Conservation (phyloP, 2,329 filamentous ascomycete species). For the Aspergillus transmontanensis region DNA sequence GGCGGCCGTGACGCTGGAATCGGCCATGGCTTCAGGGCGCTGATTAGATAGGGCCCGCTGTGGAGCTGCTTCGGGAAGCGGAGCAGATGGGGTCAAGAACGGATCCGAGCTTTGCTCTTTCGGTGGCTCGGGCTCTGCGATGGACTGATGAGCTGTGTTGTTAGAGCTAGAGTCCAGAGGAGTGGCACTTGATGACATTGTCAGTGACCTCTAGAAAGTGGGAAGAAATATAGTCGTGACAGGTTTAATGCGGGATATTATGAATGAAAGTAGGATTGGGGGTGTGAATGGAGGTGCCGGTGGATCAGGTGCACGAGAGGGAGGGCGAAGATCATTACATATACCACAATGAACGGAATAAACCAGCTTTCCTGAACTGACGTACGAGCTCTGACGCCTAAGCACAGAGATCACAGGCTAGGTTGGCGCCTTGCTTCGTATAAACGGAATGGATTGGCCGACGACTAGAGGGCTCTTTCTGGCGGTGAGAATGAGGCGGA, state of each 20-base stretch:
- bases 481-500: conserved; percentile 6
- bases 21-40: conserved; percentile 29
- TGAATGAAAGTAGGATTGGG: neutral
- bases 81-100: conserved; percentile 7
- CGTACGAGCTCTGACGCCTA: neutral
- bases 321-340: neutral
- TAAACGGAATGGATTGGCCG: conserved; percentile 1
- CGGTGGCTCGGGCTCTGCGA: conserved; percentile 20
- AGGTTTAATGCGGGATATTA: neutral
- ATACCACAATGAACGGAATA: neutral
- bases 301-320: neutral
- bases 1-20: conserved; percentile 25
- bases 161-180: neutral
- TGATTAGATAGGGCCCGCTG: conserved; percentile 19
- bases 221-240: neutral
- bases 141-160: conserved; percentile 7
- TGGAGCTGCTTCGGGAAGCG: conserved; percentile 27
- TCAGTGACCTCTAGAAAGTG: neutral
- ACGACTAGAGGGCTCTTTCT: neutral
- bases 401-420: conserved; percentile 1
- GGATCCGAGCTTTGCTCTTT: conserved; percentile 24
- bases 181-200: conserved; percentile 16
- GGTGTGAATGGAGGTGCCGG: neutral
- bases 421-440: conserved; percentile 2
- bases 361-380: neutral